phyloP scores from a whole-genome alignment of 2,329 filamentous ascomycete species.

The Alternaria rosae region DNA sequence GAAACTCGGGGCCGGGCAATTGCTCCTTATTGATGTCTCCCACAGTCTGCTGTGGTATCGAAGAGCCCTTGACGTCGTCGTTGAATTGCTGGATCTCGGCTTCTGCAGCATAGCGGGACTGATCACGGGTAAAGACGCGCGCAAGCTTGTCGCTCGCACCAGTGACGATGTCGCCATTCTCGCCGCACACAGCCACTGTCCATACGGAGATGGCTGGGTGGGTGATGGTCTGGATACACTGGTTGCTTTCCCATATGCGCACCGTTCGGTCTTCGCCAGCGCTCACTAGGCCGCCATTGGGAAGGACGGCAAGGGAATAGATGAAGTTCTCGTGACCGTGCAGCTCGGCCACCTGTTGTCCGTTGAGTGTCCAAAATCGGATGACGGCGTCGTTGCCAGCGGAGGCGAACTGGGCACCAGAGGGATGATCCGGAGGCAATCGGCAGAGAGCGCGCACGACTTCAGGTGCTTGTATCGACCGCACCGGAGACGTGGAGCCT shows the following conservation, averaged over 20 bases:
- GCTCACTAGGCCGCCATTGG: constrained; percentile 87
- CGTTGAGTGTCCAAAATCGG: constrained; percentile 83
- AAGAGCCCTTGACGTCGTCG: constrained; percentile 79
- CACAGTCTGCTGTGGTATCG: constrained; percentile 86
- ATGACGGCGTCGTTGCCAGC: constrained; percentile 93
- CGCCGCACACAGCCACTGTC: constrained; percentile 81
- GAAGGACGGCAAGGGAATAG: constrained; percentile 79
- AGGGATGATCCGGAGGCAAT: constrained; percentile 76
- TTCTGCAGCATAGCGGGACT: constrained; percentile 72
- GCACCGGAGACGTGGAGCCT: constrained; percentile 69
- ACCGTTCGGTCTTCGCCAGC: constrained; percentile 94
- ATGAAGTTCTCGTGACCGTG: constrained; percentile 94
- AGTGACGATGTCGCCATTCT: constrained; percentile 91
- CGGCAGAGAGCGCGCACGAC: constrained; percentile 89
- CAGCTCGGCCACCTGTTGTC: constrained; percentile 77
- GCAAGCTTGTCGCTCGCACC: constrained; percentile 89
- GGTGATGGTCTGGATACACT: constrained; percentile 94
- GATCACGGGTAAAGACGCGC: constrained; percentile 80
- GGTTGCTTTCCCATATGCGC: constrained; percentile 80
- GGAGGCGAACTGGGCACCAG: constrained; percentile 90
- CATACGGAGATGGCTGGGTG: constrained; percentile 97
- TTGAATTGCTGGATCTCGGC: constrained; percentile 78
- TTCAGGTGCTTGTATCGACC: constrained; percentile 72
- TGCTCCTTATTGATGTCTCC: constrained; percentile 85
- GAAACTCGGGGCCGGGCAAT: constrained; percentile 85